Percentiles rank a stretch among this genome's conserved stretches.
Conservation (phyloP, 371 early-diverging fungal genomes). For the Gilbertella persicaria region DNA sequence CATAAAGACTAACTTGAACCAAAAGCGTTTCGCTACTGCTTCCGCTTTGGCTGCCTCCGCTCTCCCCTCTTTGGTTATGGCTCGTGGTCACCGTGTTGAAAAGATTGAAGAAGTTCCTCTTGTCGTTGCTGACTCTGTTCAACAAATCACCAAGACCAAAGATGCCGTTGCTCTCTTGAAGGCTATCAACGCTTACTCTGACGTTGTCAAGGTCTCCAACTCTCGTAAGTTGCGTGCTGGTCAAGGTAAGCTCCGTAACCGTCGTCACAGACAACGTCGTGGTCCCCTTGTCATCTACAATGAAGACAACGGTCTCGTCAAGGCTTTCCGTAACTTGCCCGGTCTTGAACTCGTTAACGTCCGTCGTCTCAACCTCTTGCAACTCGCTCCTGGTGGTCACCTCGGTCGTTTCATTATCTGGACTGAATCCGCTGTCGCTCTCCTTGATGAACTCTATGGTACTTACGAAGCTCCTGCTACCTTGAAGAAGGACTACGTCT, state of each 20-base stretch:
- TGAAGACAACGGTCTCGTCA: constrained; percentile 93
- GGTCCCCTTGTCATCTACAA: constrained; percentile 98
- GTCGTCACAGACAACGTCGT: constrained; percentile 97
- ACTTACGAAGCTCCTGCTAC: constrained; percentile 79
- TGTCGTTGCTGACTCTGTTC: constrained; percentile 85
- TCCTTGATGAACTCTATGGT: constrained; percentile 96
- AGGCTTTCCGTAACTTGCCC: constrained; percentile 99
- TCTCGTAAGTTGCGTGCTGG: constrained; percentile 98
- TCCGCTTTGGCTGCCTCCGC: constrained; percentile 99
- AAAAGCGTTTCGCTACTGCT: constrained; percentile 97
- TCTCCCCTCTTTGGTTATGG: constrained; percentile 94
- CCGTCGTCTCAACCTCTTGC: constrained; percentile 94
- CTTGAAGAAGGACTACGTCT: constrained; percentile 93
- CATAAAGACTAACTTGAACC: constrained; percentile 97
- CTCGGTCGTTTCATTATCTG: constrained; percentile 99
- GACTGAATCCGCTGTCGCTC: constrained; percentile 97
- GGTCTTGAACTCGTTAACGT: constrained; percentile 98
- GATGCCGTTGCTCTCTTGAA: constrained; percentile 93
- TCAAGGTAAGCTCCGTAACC: constrained; percentile 99
- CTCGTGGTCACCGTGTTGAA: constrained; percentile 99
- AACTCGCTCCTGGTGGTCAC: constrained; percentile 99
- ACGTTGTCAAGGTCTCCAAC: constrained; percentile 97
- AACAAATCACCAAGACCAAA: constrained; percentile 95
- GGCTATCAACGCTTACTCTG: constrained; percentile 93
- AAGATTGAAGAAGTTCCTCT: constrained; percentile 97